These are phyloP conservation scores for Leccinellum luteum DNA, from an alignment of 768 basidiomycete genomes.

Conservation along the genomic window DNA sequence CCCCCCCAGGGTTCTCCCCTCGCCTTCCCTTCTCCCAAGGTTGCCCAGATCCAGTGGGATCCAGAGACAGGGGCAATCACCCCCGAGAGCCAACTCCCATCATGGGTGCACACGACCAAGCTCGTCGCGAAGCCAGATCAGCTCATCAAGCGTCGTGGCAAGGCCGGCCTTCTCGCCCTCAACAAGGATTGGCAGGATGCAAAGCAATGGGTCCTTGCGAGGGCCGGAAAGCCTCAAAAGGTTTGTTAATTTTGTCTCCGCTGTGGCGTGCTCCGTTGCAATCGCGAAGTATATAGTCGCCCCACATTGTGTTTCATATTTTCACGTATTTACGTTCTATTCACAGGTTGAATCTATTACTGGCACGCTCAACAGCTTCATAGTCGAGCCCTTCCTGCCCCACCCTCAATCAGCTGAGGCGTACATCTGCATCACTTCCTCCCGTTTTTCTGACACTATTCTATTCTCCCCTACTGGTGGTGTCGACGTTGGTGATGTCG, in stretches of 20 bases:
- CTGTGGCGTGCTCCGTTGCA: slow-evolving; percentile 1
- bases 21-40: slow-evolving; percentile 66
- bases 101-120: slow-evolving; percentile 81
- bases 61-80: slow-evolving; percentile 60
- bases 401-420: slow-evolving; percentile 93
- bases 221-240: slow-evolving; percentile 91
- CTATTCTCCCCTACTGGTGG: slow-evolving; percentile 99
- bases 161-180: slow-evolving; percentile 91
- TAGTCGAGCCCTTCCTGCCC: slow-evolving; percentile 98
- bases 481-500: slow-evolving; percentile 98
- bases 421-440: slow-evolving; percentile 97
- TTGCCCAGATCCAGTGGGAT: slow-evolving; percentile 90
- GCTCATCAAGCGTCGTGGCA: slow-evolving; percentile 99
- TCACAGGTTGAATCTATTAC: slow-evolving; percentile 84
- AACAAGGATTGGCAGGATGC: slow-evolving; percentile 93
- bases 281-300: slow-evolving; percentile 13
- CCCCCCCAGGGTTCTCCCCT: slow-evolving; percentile 39
- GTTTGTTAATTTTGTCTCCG: slow-evolving; percentile 28
- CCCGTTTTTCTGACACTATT: slow-evolving; percentile 91
- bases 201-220: slow-evolving; percentile 79
- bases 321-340: slow-evolving; percentile 15
- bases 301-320: slow-evolving; percentile 1
- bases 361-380: slow-evolving; percentile 97
- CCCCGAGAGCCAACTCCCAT: slow-evolving; percentile 58
- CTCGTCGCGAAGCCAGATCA: slow-evolving; percentile 97